A percentile compares a stretch with the other conserved stretches of the same genome.
phyloP scores from a whole-genome alignment of 2,329 filamentous ascomycete species.

The Lasiodiplodia citricola region DNA sequence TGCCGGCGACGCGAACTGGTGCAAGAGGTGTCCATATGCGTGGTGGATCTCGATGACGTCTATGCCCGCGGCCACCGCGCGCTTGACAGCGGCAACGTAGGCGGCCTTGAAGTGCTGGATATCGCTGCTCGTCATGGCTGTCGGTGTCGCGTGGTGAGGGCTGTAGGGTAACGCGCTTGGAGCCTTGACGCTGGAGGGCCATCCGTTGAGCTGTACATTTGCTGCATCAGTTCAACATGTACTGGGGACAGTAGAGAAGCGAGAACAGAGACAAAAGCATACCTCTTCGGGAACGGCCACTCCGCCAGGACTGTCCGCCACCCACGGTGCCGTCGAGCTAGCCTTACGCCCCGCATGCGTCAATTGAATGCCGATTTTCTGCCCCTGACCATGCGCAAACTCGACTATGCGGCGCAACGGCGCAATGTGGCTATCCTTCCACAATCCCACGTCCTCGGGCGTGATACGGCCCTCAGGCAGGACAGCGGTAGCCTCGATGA shows the following conservation, averaged over 20 bases:
- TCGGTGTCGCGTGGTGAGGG: constrained; percentile 50
- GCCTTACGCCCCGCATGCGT: constrained; percentile 76
- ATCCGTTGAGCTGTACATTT: no score
- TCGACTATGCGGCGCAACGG: constrained; percentile 73
- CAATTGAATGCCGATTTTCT: constrained; percentile 80
- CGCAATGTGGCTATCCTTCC: constrained; percentile 82
- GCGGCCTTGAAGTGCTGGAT: constrained; percentile 64
- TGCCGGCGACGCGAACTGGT: constrained; percentile 71
- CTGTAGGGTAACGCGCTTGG: no score
- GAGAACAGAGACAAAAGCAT: constrained; percentile 75
- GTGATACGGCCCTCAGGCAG: constrained; percentile 80
- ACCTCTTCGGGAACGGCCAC: constrained; percentile 67
- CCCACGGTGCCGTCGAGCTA: constrained; percentile 66
- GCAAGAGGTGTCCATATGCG: constrained; percentile 79
- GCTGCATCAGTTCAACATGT: no score
- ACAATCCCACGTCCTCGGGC: constrained; percentile 78
- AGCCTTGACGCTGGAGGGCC: no score
- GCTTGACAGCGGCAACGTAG: constrained; percentile 67
- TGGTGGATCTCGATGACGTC: constrained; percentile 82
- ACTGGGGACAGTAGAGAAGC: no score
- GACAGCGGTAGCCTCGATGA: constrained; percentile 81
- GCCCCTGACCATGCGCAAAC: constrained; percentile 78
- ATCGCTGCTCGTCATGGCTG: constrained; percentile 69
- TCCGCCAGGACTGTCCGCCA: constrained; percentile 65
- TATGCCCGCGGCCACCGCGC: constrained; percentile 64